Conservation (phyloP, 1,139 yeast genomes). For the Blastobotrys persicus region DNA sequence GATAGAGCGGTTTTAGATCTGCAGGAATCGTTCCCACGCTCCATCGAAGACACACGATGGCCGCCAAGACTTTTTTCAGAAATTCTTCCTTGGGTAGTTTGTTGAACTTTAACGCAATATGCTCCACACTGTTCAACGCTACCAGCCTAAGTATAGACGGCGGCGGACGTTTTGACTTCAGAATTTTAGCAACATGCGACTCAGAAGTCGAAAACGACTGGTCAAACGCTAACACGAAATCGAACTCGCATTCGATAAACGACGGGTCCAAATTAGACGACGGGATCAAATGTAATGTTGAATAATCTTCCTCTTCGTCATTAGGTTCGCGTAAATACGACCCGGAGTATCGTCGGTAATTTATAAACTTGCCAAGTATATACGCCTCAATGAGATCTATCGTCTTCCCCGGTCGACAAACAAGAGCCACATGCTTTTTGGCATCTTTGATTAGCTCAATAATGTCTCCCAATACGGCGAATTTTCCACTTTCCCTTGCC, state of each 20-base stretch:
- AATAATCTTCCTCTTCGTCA: constrained; percentile 25
- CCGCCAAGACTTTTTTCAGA: constrained; percentile 61
- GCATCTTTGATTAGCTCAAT: constrained; percentile 41
- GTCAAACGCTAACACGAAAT: constrained; percentile 68
- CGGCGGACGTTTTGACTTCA: constrained; percentile 11
- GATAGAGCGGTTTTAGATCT: constrained; percentile 71
- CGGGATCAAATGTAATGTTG: constrained; percentile 38
- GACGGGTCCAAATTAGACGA: constrained; percentile 31
- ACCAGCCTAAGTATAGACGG: constrained; percentile 68
- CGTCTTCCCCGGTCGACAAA: constrained; percentile 56
- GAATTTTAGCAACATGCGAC: constrained; percentile 33
- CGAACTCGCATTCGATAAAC: constrained; percentile 42
- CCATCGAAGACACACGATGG: constrained; percentile 78
- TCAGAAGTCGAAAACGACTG: constrained; percentile 54
- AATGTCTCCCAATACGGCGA: constrained; percentile 60
- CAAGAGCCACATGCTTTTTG: constrained; percentile 47
- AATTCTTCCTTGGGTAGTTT: constrained; percentile 15
- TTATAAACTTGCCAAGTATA: constrained; percentile 64
- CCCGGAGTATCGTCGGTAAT: constrained; percentile 68
- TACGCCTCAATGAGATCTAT: constrained; percentile 79
- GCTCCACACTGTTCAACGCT: constrained; percentile 81
- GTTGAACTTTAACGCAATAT: constrained; percentile 35
- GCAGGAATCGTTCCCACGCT: constrained; percentile 83
- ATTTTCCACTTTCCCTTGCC: constrained; percentile 85
- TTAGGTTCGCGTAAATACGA: constrained; percentile 29